phyloP scores from a whole-genome alignment of 257 asterid species.

The Apocynum venetum region DNA sequence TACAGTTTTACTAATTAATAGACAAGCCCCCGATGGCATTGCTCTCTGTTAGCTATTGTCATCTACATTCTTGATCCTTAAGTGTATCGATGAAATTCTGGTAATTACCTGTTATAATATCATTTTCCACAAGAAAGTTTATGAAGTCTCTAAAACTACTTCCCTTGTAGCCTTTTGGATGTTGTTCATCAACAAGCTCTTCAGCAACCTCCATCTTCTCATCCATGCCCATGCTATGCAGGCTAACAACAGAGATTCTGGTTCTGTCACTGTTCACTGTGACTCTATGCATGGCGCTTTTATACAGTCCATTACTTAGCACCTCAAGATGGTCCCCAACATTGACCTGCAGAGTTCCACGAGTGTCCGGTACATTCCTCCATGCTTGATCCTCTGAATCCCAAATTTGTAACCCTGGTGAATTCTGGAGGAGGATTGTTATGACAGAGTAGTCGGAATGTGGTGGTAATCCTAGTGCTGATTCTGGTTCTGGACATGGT shows the following conservation, averaged over 20 bases:
- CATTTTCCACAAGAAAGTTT: constrained; percentile 32
- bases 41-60: neutral
- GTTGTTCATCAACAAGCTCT: constrained; percentile 36
- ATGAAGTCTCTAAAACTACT: constrained; percentile 52
- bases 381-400: constrained; percentile 19
- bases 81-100: constrained; percentile 30
- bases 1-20: neutral
- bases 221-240: constrained; percentile 46
- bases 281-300: constrained; percentile 35
- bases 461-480: constrained; percentile 46
- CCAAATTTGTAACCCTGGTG: constrained; percentile 31
- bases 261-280: constrained; percentile 21
- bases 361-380: constrained; percentile 26
- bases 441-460: constrained; percentile 49
- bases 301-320: constrained; percentile 43
- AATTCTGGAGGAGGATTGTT: constrained; percentile 36
- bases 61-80: constrained; percentile 17
- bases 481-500: constrained; percentile 34
- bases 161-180: constrained; percentile 27
- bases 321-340: constrained; percentile 56
- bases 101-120: constrained; percentile 28
- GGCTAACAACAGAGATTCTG: constrained; percentile 42
- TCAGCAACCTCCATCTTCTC: constrained; percentile 31
- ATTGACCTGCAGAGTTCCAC: constrained; percentile 31
- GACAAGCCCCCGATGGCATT: neutral